Evolutionary conservation across 2,329 filamentous ascomycete species (phyloP).

Genomic region (Pseudocercospora fijiensis): DNA sequence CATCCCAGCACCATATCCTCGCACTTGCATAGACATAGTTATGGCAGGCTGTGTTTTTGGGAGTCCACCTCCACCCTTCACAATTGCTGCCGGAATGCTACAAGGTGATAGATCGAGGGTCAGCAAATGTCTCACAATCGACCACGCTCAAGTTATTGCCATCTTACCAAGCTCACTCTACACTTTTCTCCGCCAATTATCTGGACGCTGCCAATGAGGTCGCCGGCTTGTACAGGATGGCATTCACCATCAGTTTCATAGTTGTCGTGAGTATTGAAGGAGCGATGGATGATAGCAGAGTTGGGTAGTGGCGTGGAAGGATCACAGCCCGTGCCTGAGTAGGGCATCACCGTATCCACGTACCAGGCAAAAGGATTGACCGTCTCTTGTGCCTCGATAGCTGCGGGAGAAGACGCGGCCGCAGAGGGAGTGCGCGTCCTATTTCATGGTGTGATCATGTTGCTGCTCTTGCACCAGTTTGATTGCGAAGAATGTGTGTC

Average conservation of each 20-base stretch:
- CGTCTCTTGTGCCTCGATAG: background rate
- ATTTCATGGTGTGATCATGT: background rate
- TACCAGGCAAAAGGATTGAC: background rate
- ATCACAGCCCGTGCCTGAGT: background rate
- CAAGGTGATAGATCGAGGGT: background rate
- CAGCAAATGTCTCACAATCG: background rate
- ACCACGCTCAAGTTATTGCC: background rate
- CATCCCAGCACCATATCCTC: slow-evolving; percentile 1
- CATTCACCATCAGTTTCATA: background rate
- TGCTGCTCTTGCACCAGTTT: background rate
- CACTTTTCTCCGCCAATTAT: background rate
- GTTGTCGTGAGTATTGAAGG: background rate
- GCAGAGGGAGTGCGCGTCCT: background rate
- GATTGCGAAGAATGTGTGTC: background rate
- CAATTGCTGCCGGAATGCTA: background rate
- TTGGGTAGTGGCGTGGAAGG: background rate
- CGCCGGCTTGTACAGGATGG: background rate
- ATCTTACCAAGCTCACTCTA: background rate
- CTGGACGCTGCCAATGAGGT: background rate
- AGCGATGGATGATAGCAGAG: background rate
- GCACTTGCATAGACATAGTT: background rate
- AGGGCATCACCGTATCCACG: background rate
- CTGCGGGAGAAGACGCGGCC: background rate
- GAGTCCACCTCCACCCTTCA: background rate
- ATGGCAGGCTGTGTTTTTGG: background rate